These are phyloP conservation scores for Platanus orientalis DNA, from an alignment of 164 flowering plant species.

Conservation along the genomic window DNA sequence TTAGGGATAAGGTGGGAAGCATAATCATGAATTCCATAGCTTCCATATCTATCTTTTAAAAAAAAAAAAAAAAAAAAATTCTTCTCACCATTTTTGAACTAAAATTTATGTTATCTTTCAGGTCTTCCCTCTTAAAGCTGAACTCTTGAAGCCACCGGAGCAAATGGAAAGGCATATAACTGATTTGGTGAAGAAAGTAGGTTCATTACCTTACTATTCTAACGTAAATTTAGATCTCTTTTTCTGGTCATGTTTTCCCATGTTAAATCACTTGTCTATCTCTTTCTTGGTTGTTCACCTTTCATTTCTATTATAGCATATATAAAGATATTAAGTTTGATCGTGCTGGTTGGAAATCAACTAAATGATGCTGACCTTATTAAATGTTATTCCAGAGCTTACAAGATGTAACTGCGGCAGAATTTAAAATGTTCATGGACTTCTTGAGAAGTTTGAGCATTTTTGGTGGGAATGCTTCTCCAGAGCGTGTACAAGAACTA, in stretches of 20 bases:
- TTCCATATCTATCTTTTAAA: not conserved
- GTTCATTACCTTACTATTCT: not conserved
- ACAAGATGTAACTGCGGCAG: conserved; percentile 94
- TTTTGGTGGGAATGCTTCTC: conserved; percentile 86
- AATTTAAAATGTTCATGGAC: conserved; percentile 94
- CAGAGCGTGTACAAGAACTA: conserved; percentile 78
- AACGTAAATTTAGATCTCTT: not conserved
- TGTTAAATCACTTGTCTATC: not conserved
- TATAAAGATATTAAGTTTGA: too few relatives aligned
- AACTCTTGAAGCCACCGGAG: conserved; percentile 83
- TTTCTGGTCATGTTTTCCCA: not conserved
- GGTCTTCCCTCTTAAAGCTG: conserved; percentile 90
- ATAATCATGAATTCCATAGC: not conserved
- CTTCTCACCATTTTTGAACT: not conserved
- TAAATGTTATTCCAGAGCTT: conserved; percentile 60
- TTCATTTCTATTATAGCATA: too few relatives aligned
- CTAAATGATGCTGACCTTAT: not conserved
- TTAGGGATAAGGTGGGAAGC: conserved; percentile 78
- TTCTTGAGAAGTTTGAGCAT: conserved; percentile 76
- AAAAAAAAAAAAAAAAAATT: too few relatives aligned
- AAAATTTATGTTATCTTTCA: conserved; percentile 21
- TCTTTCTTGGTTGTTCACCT: not conserved
- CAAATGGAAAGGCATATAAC: conserved; percentile 96
- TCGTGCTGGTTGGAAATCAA: not conserved
- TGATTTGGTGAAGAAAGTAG: conserved; percentile 83